Evolutionary conservation across 1,284 basidiomycete species (phyloP).

Genomic region (Lignosus rhinocerotis): DNA sequence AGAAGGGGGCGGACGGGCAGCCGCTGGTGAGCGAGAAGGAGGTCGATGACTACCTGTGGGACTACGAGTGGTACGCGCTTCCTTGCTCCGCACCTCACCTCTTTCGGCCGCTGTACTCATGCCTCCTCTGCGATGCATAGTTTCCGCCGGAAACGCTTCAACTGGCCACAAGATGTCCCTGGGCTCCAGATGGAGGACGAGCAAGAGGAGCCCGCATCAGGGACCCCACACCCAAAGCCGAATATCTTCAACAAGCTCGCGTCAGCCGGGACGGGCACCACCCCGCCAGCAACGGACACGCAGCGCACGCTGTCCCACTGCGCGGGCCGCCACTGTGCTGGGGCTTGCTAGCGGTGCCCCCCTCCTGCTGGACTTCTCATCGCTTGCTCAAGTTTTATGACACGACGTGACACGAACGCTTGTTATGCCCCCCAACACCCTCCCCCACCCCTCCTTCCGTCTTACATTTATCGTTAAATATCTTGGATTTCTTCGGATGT

Average conservation of each 20-base stretch:
- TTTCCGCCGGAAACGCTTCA: constrained; percentile 61
- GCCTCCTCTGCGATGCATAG: constrained; percentile 32
- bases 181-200: constrained; percentile 25
- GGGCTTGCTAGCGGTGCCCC: not conserved
- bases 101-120: not conserved
- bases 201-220: not conserved
- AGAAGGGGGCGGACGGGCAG: constrained; percentile 41
- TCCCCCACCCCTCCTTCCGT: no score
- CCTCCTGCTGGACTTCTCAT: not conserved
- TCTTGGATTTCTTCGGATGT: not conserved
- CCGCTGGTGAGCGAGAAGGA: constrained; percentile 42
- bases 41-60: constrained; percentile 59
- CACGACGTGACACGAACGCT: no score
- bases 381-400: not conserved
- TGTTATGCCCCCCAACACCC: no score
- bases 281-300: constrained; percentile 1
- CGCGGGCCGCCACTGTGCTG: constrained; percentile 1
- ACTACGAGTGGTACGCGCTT: constrained; percentile 62
- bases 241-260: constrained; percentile 17
- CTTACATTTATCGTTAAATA: no score
- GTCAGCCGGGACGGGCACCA: not conserved
- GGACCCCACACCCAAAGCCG: constrained; percentile 7
- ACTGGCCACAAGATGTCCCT: constrained; percentile 33
- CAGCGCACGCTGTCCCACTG: constrained; percentile 7
- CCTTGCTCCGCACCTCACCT: not conserved